Percentiles rank a stretch among this genome's conserved stretches.
These are phyloP conservation scores for Oemleria cerasiformis DNA, from an alignment of 306 rosid genomes.

Conservation along the genomic window DNA sequence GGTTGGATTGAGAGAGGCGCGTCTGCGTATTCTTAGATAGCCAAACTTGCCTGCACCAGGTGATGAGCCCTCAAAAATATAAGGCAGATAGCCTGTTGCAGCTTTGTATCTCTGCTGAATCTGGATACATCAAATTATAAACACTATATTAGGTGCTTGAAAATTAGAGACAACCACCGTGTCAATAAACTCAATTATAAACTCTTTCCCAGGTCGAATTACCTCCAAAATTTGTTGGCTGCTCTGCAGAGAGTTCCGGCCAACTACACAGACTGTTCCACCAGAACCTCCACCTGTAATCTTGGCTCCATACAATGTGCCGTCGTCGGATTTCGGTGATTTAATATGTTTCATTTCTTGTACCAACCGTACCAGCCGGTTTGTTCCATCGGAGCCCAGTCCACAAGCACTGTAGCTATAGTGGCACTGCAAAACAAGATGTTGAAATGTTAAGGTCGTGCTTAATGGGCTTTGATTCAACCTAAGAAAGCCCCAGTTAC, in stretches of 20 bases:
- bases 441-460: not conserved
- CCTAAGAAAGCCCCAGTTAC: not conserved
- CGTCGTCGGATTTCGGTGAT: conserved; percentile 52
- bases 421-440: conserved; percentile 65
- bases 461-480: not conserved
- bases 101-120: conserved; percentile 78
- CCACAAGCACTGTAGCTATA: conserved; percentile 86
- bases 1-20: conserved; percentile 14
- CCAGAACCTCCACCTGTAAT: conserved; percentile 97
- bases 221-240: conserved; percentile 84
- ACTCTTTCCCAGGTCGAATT: not conserved
- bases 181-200: not conserved
- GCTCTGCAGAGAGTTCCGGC: conserved; percentile 66
- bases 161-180: not conserved
- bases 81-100: conserved; percentile 80
- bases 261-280: conserved; percentile 88
- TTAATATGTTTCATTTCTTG: conserved; percentile 75
- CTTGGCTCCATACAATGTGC: conserved; percentile 79
- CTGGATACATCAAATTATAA: conserved; percentile 37
- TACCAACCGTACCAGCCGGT: conserved; percentile 81
- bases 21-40: conserved; percentile 57
- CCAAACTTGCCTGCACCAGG: conserved; percentile 93
- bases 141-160: too few species aligned
- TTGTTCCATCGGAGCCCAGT: conserved; percentile 88
- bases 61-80: conserved; percentile 84